Evolutionary conservation across 768 basidiomycete genomes (phyloP), one percentile per base, ranked within the genome.

Genomic region (Kwoniella europaea): DNA sequence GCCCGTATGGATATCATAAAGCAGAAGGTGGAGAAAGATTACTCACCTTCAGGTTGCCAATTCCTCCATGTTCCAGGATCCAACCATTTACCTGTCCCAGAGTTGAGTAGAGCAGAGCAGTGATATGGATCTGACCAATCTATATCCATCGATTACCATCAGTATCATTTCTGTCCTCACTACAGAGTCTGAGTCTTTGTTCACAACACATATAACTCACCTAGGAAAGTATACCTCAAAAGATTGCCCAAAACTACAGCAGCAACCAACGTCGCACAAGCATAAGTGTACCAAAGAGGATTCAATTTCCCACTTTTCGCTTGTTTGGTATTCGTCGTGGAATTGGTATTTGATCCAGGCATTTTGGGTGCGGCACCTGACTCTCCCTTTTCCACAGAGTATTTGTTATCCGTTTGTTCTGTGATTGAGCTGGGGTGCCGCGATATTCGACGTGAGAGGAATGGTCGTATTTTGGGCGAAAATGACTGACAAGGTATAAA

Each of bases 11-110:
- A 35, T 35, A 35, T 35, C 35, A 35, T 35, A 6, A 35, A 52
- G 43, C 22, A 63, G 44, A 13, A 18, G 35, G 7, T 27, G 10
- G 61, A 22, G 20, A 43, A 22, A 7, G 2, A 55, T 60, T 15
- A 63, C 79, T 71, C 70, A 91, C 93, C 92, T 71, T 92, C 88
- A 2, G 94, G 94, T 80, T 97, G 94, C 94, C 94, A 97, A 77
- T 90, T 90, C 71, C 82, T 86, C 79, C 87, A 86, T 52, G 80
- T 83, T 27, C 84, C 81, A 80, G 81, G 79, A 68, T 93, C 93
- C 66, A 93, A 82, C 93, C 93, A 96, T 75, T 87, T 88, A 35
- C 94, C 94, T 52, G 85, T 86, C 42, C 59, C 59, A 22, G 35
- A 43, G 59, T 86, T 90, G 58, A 94, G 82, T 29, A 94, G 83